Conservation (phyloP, 352 stramenopile species). For the Globisporangium viniferum region DNA sequence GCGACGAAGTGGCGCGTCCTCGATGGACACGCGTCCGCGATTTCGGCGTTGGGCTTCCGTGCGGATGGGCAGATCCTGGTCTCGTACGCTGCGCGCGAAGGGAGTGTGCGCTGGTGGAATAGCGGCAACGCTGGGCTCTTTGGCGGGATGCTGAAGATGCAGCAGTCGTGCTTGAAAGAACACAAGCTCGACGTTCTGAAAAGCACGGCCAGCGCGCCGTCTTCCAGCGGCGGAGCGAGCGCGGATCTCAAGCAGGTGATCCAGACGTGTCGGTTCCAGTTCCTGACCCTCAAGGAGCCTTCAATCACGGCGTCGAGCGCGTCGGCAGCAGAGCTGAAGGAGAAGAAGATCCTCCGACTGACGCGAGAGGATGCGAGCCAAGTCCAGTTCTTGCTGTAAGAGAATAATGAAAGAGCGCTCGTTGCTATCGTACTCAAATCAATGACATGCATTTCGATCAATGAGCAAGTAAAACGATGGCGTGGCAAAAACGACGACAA, state of each 20-base stretch:
- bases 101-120: constrained; percentile 84
- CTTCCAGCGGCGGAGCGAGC: constrained; percentile 54
- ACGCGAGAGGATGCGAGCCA: constrained; percentile 80
- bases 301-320: constrained; percentile 4
- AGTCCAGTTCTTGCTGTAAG: constrained; percentile 74
- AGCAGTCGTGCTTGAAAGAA: constrained; percentile 85
- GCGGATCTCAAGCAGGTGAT: constrained; percentile 79
- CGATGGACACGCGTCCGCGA: constrained; percentile 67
- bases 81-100: constrained; percentile 77
- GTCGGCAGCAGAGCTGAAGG: constrained; percentile 18
- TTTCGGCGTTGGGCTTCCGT: constrained; percentile 75
- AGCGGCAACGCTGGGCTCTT: constrained; percentile 75
- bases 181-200: constrained; percentile 67
- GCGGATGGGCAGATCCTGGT: constrained; percentile 75
- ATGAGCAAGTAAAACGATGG: too few relatives aligned
- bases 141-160: constrained; percentile 84
- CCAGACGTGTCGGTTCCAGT: constrained; percentile 82
- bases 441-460: too few relatives aligned
- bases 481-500: too few relatives aligned
- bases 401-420: background rate
- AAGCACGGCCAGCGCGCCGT: constrained; percentile 36
- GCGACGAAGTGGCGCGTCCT: constrained; percentile 88
- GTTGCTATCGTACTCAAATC: too few relatives aligned
- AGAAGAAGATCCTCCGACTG: constrained; percentile 61
- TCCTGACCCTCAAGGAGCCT: constrained; percentile 61